Evolutionary conservation across 768 basidiomycete species (phyloP).

Genomic region (Phanerochaete carnosa): DNA sequence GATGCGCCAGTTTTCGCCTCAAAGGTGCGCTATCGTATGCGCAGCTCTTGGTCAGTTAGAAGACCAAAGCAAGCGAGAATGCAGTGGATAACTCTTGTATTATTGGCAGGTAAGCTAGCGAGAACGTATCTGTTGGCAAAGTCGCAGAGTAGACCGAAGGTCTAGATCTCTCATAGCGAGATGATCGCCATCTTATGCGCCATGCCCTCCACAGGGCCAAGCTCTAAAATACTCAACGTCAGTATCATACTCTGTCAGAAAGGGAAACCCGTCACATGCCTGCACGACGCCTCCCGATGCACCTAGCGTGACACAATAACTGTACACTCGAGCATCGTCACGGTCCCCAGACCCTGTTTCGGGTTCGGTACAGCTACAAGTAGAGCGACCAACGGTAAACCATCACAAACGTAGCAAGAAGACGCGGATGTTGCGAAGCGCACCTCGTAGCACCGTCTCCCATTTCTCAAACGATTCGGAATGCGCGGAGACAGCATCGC

Average conservation of each 20-base stretch:
- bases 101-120: conserved; percentile 38
- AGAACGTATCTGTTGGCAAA: neutral
- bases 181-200: conserved; percentile 43
- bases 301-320: neutral
- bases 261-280: no score
- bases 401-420: neutral
- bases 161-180: conserved; percentile 34
- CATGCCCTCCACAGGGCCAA: conserved; percentile 35
- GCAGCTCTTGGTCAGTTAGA: conserved; percentile 36
- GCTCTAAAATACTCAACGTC: conserved; percentile 24
- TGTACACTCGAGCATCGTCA: neutral
- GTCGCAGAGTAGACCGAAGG: neutral
- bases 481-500: conserved; percentile 40
- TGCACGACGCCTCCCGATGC: no score
- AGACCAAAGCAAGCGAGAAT: conserved; percentile 36
- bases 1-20: neutral
- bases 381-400: neutral
- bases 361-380: conserved; percentile 2
- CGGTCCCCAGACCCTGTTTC: neutral
- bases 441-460: conserved; percentile 35
- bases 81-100: conserved; percentile 33
- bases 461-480: conserved; percentile 44
- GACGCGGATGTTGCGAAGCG: conserved; percentile 29
- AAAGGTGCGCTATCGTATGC: neutral
- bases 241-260: neutral